A percentile compares a stretch with the other conserved stretches of the same genome.
These are phyloP conservation scores for Suillus luteus DNA, from an alignment of 768 basidiomycete species.

Conservation along the genomic window DNA sequence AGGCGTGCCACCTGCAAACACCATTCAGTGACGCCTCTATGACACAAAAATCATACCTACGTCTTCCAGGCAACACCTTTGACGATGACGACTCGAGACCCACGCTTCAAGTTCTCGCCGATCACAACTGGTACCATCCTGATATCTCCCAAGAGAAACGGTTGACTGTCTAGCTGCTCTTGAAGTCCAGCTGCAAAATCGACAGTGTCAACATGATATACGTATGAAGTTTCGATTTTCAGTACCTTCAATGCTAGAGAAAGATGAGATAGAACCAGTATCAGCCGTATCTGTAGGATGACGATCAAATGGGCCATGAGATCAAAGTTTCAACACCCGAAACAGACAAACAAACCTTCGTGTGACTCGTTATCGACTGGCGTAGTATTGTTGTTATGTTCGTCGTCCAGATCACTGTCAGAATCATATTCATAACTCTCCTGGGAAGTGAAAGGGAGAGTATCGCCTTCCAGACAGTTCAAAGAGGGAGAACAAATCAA, in stretches of 20 bases:
- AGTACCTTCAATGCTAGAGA: conserved; percentile 9
- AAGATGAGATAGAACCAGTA: neutral
- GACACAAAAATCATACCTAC: neutral
- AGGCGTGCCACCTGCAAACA: conserved; percentile 11
- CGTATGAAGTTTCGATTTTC: too few species aligned
- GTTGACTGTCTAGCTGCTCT: neutral
- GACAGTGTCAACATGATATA: neutral
- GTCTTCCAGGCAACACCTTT: conserved; percentile 15
- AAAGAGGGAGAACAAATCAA: neutral
- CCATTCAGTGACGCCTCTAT: neutral
- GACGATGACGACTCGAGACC: conserved; percentile 7
- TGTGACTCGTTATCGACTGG: neutral
- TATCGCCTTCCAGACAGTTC: neutral
- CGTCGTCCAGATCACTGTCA: neutral
- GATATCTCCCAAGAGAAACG: neutral
- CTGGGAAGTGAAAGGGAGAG: neutral
- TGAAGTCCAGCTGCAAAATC: neutral
- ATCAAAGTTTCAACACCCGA: neutral
- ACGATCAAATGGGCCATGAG: neutral
- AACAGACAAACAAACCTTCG: neutral
- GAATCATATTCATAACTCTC: neutral
- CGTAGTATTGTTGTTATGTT: neutral
- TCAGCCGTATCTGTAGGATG: neutral
- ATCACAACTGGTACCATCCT: neutral
- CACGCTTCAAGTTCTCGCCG: neutral